Evolutionary conservation across 306 rosid genomes (phyloP).

Genomic region (Corylus avellana): DNA sequence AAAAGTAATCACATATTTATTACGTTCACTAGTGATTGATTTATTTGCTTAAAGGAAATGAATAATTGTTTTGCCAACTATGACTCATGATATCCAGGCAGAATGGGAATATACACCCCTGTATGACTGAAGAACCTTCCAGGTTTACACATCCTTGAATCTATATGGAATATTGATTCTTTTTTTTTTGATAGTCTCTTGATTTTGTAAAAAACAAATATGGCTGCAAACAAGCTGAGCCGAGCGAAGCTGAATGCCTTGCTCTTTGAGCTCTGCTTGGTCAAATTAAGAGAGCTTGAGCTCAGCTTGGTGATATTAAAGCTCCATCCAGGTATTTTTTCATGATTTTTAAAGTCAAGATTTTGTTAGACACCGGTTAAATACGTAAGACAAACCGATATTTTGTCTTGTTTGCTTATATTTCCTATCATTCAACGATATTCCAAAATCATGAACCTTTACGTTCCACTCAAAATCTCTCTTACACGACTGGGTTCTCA

Average conservation of each 20-base stretch:
- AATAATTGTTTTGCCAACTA: not conserved
- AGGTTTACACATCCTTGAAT: not conserved
- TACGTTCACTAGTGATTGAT: not conserved
- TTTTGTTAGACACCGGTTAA: not conserved
- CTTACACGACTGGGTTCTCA: too few species aligned
- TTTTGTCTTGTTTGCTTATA: too few species aligned
- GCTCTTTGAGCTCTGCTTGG: not conserved
- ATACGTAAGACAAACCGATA: not conserved
- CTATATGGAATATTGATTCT: not conserved
- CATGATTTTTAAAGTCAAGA: not conserved
- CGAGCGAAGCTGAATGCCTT: not conserved
- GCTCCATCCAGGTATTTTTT: not conserved
- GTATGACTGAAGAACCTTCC: not conserved
- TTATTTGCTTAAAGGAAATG: not conserved
- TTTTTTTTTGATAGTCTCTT: not conserved
- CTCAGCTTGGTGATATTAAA: not conserved
- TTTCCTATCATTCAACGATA: too few species aligned
- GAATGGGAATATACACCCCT: too few species aligned
- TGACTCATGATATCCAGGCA: too few species aligned
- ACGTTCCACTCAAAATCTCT: too few species aligned
- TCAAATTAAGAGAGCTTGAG: not conserved
- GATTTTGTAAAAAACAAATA: not conserved
- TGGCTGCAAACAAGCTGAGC: not conserved
- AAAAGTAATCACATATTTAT: not conserved
- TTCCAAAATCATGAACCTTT: too few species aligned